These are phyloP conservation scores for Stereocaulon alpinum DNA, from an alignment of 495 filamentous ascomycete genomes.

Conservation along the genomic window DNA sequence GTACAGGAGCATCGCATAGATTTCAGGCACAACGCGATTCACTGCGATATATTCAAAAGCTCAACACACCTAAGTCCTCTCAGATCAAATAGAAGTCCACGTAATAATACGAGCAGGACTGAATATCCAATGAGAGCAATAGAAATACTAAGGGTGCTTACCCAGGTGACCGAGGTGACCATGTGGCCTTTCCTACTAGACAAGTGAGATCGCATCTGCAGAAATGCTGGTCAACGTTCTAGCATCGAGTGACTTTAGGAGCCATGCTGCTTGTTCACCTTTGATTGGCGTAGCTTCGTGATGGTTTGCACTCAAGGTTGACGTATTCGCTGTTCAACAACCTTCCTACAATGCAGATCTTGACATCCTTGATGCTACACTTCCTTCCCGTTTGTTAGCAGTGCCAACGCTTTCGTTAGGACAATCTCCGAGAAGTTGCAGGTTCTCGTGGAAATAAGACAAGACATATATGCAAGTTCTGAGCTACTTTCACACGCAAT, in stretches of 20 bases:
- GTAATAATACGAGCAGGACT: too few relatives aligned
- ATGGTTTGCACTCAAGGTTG: too few relatives aligned
- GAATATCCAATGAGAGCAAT: slow-evolving; percentile 17
- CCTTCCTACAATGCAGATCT: too few relatives aligned
- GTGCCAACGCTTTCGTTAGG: neutral
- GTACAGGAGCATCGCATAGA: too few relatives aligned
- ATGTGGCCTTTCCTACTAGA: slow-evolving; percentile 20
- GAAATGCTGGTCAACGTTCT: neutral
- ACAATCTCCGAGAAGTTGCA: slow-evolving; percentile 15
- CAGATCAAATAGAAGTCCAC: too few relatives aligned
- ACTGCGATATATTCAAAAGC: too few relatives aligned
- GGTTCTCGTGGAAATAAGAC: slow-evolving; percentile 5
- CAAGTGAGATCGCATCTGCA: slow-evolving; percentile 8
- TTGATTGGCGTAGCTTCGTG: neutral
- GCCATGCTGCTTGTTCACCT: neutral
- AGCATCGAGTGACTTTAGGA: too few relatives aligned
- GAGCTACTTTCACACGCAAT: slow-evolving; percentile 9
- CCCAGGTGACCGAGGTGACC: slow-evolving; percentile 16
- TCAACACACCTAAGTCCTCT: too few relatives aligned
- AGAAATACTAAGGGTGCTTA: slow-evolving; percentile 19
- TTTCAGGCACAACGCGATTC: too few relatives aligned
- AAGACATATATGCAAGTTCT: slow-evolving; percentile 17
- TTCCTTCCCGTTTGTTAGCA: too few relatives aligned
- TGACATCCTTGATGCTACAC: too few relatives aligned
- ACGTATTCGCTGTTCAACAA: too few relatives aligned